Base-by-base conservation (phyloP, 2,329 filamentous ascomycete genomes). In the Parastagonospora nodorum region DNA sequence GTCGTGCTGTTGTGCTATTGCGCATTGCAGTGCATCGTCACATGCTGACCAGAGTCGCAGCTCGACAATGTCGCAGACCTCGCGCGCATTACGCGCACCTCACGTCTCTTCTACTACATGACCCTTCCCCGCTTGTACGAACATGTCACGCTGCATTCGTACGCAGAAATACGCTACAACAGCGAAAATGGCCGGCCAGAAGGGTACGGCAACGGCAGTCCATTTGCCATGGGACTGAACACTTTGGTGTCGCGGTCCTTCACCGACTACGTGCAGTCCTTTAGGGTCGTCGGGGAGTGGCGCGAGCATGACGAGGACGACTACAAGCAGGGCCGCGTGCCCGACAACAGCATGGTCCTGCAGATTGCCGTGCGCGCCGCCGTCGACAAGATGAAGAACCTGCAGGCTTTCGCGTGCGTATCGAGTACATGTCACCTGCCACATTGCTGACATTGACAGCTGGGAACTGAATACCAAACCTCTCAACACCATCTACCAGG, bases 311-410 rank as follows among this genome's bases (percentile, higher is more conserved):
- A 83, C 45, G 60, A 82, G 16, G 80, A 85, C 45, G 83, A 86
- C 55, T 81, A 84, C 67, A 79, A 80, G 48, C 80, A 79, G 39
- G 84, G 84, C 0, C 75, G 83, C 32, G 80, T 87, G 45, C 82
- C 84, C n/a, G 84, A 87, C 69, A 84, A 81, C 38, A 81, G 78
- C 32, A 86, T 87, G 82, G 78, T 87, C 76, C 72, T 87, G 61
- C 85, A 84, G 64, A 82, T 85, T 42, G 77, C 81, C 2, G 74
- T 85, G 43, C 79, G 84, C 50, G 82, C 82, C 2, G 83, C 82
- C 1, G 72, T 85, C 30, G 83, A 86, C 67, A 80, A 77, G 66
- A 86, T 84, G 82, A 73, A 72, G 12, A 78, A 78, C 41, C 70
- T 87, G 53, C 71, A 79, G 51, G 75, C 74, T 10, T 85, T 87